Evolutionary conservation across 1,284 basidiomycete species (phyloP).

Genomic region (Ustilago trichophora): DNA sequence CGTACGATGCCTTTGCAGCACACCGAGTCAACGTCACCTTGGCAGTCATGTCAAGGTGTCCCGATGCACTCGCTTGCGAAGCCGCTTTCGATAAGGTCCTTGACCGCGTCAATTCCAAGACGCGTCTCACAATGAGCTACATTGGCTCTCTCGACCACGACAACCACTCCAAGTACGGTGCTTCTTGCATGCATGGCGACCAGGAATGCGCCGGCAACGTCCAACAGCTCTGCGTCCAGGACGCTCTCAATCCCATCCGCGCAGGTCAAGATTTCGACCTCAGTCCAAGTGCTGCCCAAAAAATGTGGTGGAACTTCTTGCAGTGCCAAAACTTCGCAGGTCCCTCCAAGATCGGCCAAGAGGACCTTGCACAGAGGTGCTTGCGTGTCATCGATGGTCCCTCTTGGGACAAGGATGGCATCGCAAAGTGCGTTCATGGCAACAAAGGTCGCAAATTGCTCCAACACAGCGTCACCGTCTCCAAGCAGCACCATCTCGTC

Average conservation of each 20-base stretch:
- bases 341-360: slow-evolving; percentile 44
- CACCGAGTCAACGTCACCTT: slow-evolving; percentile 48
- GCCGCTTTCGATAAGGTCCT: slow-evolving; percentile 50
- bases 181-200: slow-evolving; percentile 49
- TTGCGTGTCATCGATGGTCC: slow-evolving; percentile 43
- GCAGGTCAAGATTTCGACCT: slow-evolving; percentile 53
- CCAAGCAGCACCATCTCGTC: slow-evolving; percentile 23
- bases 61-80: slow-evolving; percentile 53
- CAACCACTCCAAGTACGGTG: slow-evolving; percentile 28
- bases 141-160: slow-evolving; percentile 34
- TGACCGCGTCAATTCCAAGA: slow-evolving; percentile 48
- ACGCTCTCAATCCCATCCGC: slow-evolving; percentile 44
- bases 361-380: slow-evolving; percentile 41
- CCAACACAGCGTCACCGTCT: slow-evolving; percentile 30
- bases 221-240: slow-evolving; percentile 56
- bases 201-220: slow-evolving; percentile 54
- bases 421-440: slow-evolving; percentile 46
- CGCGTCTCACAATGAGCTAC: slow-evolving; percentile 44
- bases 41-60: slow-evolving; percentile 54
- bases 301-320: slow-evolving; percentile 54
- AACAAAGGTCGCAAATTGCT: slow-evolving; percentile 44
- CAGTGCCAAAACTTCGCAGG: slow-evolving; percentile 52
- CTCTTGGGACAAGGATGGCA: slow-evolving; percentile 50
- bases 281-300: slow-evolving; percentile 51
- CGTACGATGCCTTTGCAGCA: slow-evolving; percentile 12